Evolutionary conservation across 805 yeast genomes (phyloP).

Genomic region (Sugiyamaella marilandica): DNA sequence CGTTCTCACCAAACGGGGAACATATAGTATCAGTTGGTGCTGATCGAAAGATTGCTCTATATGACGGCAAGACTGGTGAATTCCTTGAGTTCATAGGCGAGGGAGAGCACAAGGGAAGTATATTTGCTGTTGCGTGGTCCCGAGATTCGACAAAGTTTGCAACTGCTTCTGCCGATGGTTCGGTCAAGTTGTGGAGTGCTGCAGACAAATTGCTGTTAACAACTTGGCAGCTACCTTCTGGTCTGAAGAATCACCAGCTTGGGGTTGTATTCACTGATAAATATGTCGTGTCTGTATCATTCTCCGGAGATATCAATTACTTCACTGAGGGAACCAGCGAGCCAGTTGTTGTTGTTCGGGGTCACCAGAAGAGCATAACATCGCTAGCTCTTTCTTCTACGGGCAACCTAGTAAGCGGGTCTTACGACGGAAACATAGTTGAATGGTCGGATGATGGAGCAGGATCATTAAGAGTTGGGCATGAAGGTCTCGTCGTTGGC

Average conservation of each 20-base stretch:
- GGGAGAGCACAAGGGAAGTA: constrained; percentile 64
- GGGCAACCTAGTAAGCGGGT: constrained; percentile 51
- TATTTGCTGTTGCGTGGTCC: constrained; percentile 73
- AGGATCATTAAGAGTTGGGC: constrained; percentile 41
- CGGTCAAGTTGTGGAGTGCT: constrained; percentile 62
- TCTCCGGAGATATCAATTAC: constrained; percentile 66
- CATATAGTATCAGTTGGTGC: constrained; percentile 76
- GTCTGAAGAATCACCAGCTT: constrained; percentile 64
- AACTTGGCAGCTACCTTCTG: constrained; percentile 47
- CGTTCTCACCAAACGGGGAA: constrained; percentile 77
- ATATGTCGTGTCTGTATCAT: constrained; percentile 59
- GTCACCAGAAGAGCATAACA: constrained; percentile 83
- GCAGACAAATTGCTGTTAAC: constrained; percentile 37
- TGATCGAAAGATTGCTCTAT: constrained; percentile 70
- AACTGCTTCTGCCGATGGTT: constrained; percentile 79
- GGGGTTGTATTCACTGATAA: constrained; percentile 71
- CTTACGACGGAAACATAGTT: constrained; percentile 72
- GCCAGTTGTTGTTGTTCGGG: constrained; percentile 46
- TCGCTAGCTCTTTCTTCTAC: constrained; percentile 39
- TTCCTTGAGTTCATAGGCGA: constrained; percentile 42
- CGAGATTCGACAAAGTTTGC: constrained; percentile 53
- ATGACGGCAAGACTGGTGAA: constrained; percentile 87
- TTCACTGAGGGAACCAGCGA: constrained; percentile 38
- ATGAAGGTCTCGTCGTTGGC: constrained; percentile 63
- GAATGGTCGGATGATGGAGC: constrained; percentile 48